Evolutionary conservation across 2,329 filamentous ascomycete genomes (phyloP), one percentile per base, ranked within the genome.

Genomic region (Dryadomyces sulphureus): DNA sequence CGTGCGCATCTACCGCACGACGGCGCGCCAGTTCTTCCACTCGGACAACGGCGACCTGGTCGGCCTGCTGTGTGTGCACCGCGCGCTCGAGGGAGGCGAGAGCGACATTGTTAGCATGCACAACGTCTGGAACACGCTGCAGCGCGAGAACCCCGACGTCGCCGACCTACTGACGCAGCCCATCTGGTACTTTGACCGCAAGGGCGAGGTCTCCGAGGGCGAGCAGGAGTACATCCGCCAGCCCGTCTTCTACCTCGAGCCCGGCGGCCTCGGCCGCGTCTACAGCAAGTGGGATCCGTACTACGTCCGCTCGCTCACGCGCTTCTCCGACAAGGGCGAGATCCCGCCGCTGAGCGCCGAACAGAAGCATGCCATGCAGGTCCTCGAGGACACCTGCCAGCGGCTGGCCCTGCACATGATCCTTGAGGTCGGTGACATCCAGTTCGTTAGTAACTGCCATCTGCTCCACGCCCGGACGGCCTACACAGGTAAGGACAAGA

Each of bases 281-380:
- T 89, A 85, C 64, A 80, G 77, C 61, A 93, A 93, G 70, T 93
- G 82, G 78, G 88, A 94, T 58, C 88, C 88, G 1, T 93, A 94
- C 71, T 94, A 83, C 60, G 77, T 94, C 49, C 77, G 77, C 52
- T 87, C 81, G 8, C 69, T 94, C 7, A 71, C 66, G 19, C 76
- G 86, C 24, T 92, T 90, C 66, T 84, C 77, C 0, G 77, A 86
- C 57, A 62, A 65, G 17, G 86, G 84, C 2, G 59, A 84, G 40
- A 81, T 94, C 50, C 87, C 87, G 6, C 65, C 81, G 0, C 67
- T 94, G 34, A 84, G 79, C 7, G 62, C 69, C 0, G 81, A 72
- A 48, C 87, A 94, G 63, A 54, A 71, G 45, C 75, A 78, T 48
- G 87, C 87, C 2, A 65, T 81, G 7, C 57, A 73, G 38, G 69